These are phyloP conservation scores for Rhizopus delemar DNA, from an alignment of 371 early-diverging fungal species.

Conservation along the genomic window DNA sequence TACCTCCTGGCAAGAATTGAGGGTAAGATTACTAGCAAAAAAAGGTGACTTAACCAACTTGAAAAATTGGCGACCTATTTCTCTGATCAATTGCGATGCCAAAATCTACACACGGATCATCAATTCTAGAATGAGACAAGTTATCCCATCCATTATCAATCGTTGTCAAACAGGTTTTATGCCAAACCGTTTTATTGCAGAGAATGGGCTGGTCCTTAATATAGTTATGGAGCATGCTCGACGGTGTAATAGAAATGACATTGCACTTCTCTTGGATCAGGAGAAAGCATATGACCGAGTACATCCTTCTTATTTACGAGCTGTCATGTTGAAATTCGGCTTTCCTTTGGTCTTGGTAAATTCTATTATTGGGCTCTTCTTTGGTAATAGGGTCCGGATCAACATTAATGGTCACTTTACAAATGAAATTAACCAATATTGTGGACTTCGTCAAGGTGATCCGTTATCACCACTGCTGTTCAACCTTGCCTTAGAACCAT, in stretches of 20 bases:
- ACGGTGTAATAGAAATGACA: background rate
- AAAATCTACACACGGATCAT: constrained; percentile 28
- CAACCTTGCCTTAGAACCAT: constrained; percentile 24
- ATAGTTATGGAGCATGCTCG: constrained; percentile 13
- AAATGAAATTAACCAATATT: constrained; percentile 2
- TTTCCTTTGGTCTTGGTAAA: constrained; percentile 8
- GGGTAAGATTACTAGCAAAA: constrained; percentile 3
- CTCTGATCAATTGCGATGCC: constrained; percentile 25
- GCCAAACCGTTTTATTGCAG: constrained; percentile 8
- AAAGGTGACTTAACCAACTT: constrained; percentile 19
- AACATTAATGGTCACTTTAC: constrained; percentile 21
- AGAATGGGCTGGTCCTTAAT: constrained; percentile 4
- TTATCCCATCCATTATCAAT: background rate
- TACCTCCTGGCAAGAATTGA: no score
- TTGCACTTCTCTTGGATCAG: constrained; percentile 14
- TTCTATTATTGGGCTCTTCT: constrained; percentile 2
- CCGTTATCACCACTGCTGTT: constrained; percentile 26
- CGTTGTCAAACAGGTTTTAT: constrained; percentile 15
- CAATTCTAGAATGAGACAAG: background rate
- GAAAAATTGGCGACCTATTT: constrained; percentile 32
- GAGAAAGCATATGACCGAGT: constrained; percentile 27
- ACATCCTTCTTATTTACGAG: constrained; percentile 15
- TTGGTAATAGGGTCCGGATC: constrained; percentile 6
- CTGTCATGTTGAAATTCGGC: constrained; percentile 7
- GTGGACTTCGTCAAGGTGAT: constrained; percentile 30